Conservation (phyloP, 768 basidiomycete species). For the Phylloporus sp. region DNA sequence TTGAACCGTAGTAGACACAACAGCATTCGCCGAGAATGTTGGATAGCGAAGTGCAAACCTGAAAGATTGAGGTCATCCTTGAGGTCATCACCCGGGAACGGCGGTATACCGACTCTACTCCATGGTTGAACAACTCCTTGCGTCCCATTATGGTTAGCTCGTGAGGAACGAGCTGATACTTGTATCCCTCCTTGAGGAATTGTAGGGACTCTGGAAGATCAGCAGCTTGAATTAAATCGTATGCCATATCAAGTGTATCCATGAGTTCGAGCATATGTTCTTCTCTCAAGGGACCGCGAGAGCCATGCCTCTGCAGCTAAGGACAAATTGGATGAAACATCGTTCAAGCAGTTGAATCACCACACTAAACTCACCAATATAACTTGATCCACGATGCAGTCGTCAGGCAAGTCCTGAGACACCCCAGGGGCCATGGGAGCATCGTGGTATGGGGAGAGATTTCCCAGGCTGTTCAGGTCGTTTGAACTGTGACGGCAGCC, state of each 20-base stretch:
- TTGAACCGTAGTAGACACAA: conserved; percentile 2
- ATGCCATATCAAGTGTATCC: conserved; percentile 23
- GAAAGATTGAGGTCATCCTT: neutral
- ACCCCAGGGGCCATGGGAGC: conserved; percentile 27
- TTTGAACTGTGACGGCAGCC: neutral
- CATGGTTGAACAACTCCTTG: conserved; percentile 34
- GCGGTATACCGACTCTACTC: conserved; percentile 29
- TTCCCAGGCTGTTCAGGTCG: conserved; percentile 25
- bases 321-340: neutral
- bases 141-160: conserved; percentile 36
- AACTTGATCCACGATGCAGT: conserved; percentile 36
- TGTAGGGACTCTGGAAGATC: conserved; percentile 28
- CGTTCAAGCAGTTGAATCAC: neutral
- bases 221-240: conserved; percentile 22
- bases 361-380: conserved; percentile 28
- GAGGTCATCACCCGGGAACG: neutral
- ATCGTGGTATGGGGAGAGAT: conserved; percentile 33
- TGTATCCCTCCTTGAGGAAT: conserved; percentile 36
- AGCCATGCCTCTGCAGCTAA: conserved; percentile 39
- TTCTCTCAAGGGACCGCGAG: conserved; percentile 32
- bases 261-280: conserved; percentile 31
- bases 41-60: conserved; percentile 15
- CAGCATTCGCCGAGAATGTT: conserved; percentile 1
- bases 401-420: conserved; percentile 27
- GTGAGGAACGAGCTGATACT: conserved; percentile 28